Percentiles rank a stretch among this genome's conserved stretches.
Evolutionary conservation across 2,329 filamentous ascomycete genomes (phyloP).

Genomic region (Xylaria arbuscula): DNA sequence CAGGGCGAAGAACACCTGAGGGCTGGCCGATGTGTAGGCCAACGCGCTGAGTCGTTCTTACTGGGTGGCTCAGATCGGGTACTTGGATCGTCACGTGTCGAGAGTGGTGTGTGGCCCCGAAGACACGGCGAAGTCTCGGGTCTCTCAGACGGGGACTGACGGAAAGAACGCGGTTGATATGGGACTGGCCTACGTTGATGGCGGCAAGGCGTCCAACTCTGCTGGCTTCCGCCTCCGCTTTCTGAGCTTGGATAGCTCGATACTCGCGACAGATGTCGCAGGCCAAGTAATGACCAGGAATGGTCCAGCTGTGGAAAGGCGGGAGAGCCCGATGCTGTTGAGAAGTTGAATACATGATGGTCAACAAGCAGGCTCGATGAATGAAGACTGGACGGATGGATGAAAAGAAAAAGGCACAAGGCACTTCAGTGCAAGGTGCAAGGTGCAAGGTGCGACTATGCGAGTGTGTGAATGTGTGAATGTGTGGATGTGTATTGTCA

Average conservation of each 20-base stretch:
- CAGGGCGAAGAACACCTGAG: background rate
- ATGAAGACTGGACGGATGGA: background rate
- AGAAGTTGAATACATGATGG: constrained; percentile 23
- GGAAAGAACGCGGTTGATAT: background rate
- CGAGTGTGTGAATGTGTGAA: background rate
- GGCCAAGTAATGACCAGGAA: constrained; percentile 23
- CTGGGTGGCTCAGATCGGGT: background rate
- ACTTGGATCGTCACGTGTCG: constrained; percentile 29
- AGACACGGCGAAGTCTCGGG: background rate
- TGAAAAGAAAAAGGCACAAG: background rate
- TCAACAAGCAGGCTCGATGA: constrained; percentile 24
- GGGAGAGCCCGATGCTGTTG: background rate
- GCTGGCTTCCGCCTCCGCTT: background rate
- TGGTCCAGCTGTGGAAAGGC: constrained; percentile 18
- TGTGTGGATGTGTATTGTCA: background rate
- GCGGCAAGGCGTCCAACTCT: background rate
- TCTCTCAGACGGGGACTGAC: constrained; percentile 9
- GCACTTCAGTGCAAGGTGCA: no score
- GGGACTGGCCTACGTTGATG: background rate
- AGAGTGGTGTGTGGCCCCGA: no score
- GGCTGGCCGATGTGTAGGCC: background rate
- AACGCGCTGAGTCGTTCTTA: background rate
- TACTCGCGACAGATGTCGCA: constrained; percentile 20
- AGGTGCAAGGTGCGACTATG: no score
- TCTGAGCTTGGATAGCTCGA: background rate